phyloP scores from a whole-genome alignment of 805 yeast genomes.

The Saccharomycopsis guyanensis region DNA sequence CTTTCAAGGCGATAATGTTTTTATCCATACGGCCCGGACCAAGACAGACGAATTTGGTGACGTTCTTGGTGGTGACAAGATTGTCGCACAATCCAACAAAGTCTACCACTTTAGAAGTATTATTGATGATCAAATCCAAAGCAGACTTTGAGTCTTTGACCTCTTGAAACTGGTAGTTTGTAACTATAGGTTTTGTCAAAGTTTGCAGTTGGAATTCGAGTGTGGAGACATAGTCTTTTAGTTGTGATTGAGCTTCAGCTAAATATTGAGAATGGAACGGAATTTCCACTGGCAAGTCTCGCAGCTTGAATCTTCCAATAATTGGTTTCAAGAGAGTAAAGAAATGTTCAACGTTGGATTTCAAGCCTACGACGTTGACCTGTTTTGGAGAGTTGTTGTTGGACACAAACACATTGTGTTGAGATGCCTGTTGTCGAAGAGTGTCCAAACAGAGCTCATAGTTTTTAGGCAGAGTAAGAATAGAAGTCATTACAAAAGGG shows the following conservation, averaged over 20 bases:
- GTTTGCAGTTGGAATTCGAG: background rate
- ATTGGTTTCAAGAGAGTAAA: background rate
- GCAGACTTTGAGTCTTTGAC: slow-evolving; percentile 6
- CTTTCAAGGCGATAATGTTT: background rate
- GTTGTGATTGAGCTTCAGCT: slow-evolving; percentile 3
- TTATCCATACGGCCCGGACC: slow-evolving; percentile 18
- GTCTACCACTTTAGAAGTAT: slow-evolving; percentile 17
- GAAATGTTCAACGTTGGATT: background rate
- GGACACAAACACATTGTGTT: slow-evolving; percentile 3
- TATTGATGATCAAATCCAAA: slow-evolving; percentile 8
- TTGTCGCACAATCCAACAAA: slow-evolving; percentile 14
- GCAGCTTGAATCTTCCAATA: slow-evolving; percentile 1
- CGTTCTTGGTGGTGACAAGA: slow-evolving; percentile 8
- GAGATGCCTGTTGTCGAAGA: background rate
- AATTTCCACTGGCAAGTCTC: slow-evolving; percentile 13
- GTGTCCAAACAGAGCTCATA: background rate
- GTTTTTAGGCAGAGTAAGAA: slow-evolving; percentile 6
- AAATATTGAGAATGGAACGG: slow-evolving; percentile 18
- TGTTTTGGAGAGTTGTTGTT: slow-evolving; percentile 19
- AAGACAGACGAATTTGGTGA: slow-evolving; percentile 7
- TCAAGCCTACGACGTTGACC: slow-evolving; percentile 14
- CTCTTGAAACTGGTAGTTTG: slow-evolving; percentile 7
- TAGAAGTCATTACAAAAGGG: slow-evolving; percentile 12
- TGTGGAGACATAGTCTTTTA: slow-evolving; percentile 7
- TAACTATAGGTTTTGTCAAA: slow-evolving; percentile 9